Conservation (phyloP, 176 grass and related monocot genomes). For the Microstegium vimineum region DNA sequence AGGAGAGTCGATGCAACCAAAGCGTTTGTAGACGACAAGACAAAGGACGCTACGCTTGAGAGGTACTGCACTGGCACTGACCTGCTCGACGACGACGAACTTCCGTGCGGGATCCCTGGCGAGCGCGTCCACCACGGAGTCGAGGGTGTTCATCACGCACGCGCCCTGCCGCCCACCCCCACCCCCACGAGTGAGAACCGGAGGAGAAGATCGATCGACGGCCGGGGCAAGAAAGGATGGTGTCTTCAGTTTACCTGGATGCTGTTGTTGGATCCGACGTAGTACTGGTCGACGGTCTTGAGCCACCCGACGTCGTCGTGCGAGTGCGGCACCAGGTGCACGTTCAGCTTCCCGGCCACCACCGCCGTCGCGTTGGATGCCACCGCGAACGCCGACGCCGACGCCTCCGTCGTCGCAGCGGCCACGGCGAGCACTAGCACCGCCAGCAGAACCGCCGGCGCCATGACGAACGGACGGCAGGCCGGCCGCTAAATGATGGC, state of each 20-base stretch:
- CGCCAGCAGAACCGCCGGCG: not conserved
- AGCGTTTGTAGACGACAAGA: not conserved
- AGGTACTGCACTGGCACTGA: not conserved
- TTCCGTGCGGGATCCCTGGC: constrained; percentile 56
- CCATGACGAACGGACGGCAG: too few species aligned
- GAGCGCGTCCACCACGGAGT: constrained; percentile 81
- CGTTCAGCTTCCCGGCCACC: constrained; percentile 57
- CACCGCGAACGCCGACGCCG: constrained; percentile 14
- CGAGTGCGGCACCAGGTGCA: constrained; percentile 82
- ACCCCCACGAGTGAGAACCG: not conserved
- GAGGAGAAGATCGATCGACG: not conserved
- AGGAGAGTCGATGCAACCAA: not conserved
- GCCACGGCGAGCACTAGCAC: not conserved
- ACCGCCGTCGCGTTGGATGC: constrained; percentile 48
- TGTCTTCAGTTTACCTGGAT: too few species aligned
- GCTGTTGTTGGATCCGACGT: constrained; percentile 71
- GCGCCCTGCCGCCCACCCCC: constrained; percentile 37
- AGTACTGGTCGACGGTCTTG: constrained; percentile 97
- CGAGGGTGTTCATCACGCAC: constrained; percentile 72
- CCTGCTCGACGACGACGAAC: constrained; percentile 83
- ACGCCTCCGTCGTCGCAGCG: not conserved
- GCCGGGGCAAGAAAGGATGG: too few species aligned
- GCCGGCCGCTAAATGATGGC: too few species aligned
- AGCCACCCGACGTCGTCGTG: constrained; percentile 99
- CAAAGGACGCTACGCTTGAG: not conserved